Conservation (phyloP, 2,329 filamentous ascomycete species). For the Aspergillus luchuensis region DNA sequence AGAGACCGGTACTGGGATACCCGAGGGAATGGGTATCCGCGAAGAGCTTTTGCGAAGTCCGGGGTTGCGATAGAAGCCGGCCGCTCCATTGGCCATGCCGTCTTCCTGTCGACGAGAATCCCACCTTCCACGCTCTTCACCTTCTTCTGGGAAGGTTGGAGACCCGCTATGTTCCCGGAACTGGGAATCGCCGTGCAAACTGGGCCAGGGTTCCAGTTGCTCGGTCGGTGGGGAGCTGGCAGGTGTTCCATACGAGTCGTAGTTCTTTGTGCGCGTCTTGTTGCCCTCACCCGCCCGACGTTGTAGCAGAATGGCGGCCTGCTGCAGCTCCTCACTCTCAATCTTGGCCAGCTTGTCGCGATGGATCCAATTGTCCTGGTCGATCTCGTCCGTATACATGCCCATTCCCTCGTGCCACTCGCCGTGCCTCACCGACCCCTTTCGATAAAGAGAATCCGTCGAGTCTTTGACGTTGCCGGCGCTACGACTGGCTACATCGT, state of each 20-base stretch:
- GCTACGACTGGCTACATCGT: slow-evolving; percentile 29
- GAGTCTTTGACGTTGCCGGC: slow-evolving; percentile 28
- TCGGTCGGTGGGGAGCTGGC: slow-evolving; percentile 30
- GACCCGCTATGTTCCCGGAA: slow-evolving; percentile 34
- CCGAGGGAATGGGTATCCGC: slow-evolving; percentile 81
- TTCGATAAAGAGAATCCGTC: slow-evolving; percentile 22
- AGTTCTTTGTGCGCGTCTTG: slow-evolving; percentile 41
- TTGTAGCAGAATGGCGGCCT: slow-evolving; percentile 48
- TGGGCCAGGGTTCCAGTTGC: slow-evolving; percentile 38
- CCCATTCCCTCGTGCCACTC: slow-evolving; percentile 24
- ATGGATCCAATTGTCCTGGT: slow-evolving; percentile 53
- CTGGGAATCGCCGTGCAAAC: slow-evolving; percentile 33
- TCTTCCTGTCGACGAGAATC: slow-evolving; percentile 78
- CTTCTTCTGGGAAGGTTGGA: slow-evolving; percentile 39
- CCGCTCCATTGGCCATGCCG: slow-evolving; percentile 58
- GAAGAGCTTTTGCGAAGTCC: slow-evolving; percentile 65
- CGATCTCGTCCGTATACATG: slow-evolving; percentile 22
- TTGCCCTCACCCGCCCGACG: slow-evolving; percentile 41
- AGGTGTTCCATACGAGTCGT: slow-evolving; percentile 38
- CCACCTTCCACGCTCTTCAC: slow-evolving; percentile 56
- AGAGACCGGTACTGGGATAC: slow-evolving; percentile 75
- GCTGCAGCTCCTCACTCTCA: slow-evolving; percentile 54
- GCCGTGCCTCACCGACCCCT: slow-evolving; percentile 19
- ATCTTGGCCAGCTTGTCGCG: slow-evolving; percentile 54
- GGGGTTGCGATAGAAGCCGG: slow-evolving; percentile 57